Conservation (phyloP, 2,329 filamentous ascomycete species). For the Penicillium sp. region DNA sequence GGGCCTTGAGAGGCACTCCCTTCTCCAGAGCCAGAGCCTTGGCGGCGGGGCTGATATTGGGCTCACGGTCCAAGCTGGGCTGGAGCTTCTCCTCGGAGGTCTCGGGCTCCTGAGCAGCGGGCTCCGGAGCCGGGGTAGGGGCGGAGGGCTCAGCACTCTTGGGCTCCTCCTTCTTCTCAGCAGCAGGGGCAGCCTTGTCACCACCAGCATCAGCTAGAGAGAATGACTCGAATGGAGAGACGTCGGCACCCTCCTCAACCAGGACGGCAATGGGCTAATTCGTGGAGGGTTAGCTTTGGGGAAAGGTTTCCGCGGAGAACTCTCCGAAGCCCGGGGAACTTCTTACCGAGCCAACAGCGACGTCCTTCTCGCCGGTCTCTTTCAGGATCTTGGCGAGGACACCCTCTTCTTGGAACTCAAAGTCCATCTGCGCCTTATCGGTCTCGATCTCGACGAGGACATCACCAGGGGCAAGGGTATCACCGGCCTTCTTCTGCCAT, state of each 20-base stretch:
- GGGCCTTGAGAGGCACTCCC: constrained; percentile 65
- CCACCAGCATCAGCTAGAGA: constrained; percentile 85
- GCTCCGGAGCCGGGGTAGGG: constrained; percentile 59
- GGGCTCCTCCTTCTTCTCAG: constrained; percentile 59
- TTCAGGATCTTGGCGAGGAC: constrained; percentile 90
- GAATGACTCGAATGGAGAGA: constrained; percentile 84
- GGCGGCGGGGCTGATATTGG: constrained; percentile 65
- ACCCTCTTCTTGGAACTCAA: constrained; percentile 98
- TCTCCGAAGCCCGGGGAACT: constrained; percentile 15
- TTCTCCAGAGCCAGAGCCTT: constrained; percentile 81
- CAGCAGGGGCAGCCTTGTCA: constrained; percentile 60
- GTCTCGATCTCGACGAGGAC: constrained; percentile 98
- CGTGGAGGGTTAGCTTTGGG: constrained; percentile 5
- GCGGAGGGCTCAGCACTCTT: constrained; percentile 42
- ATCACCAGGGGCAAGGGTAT: constrained; percentile 80
- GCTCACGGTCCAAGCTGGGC: constrained; percentile 75
- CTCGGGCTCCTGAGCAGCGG: constrained; percentile 60
- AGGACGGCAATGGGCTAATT: constrained; percentile 86
- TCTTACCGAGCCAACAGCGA: constrained; percentile 89
- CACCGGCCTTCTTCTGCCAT: constrained; percentile 97
- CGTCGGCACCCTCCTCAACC: constrained; percentile 83
- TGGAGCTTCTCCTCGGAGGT: constrained; percentile 72
- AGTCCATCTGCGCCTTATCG: constrained; percentile 99
- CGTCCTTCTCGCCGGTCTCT: constrained; percentile 87
- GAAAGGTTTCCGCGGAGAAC: constrained; percentile 7